phyloP scores from a whole-genome alignment of 2,329 filamentous ascomycete species.

The Simplicillium aogashimaense region DNA sequence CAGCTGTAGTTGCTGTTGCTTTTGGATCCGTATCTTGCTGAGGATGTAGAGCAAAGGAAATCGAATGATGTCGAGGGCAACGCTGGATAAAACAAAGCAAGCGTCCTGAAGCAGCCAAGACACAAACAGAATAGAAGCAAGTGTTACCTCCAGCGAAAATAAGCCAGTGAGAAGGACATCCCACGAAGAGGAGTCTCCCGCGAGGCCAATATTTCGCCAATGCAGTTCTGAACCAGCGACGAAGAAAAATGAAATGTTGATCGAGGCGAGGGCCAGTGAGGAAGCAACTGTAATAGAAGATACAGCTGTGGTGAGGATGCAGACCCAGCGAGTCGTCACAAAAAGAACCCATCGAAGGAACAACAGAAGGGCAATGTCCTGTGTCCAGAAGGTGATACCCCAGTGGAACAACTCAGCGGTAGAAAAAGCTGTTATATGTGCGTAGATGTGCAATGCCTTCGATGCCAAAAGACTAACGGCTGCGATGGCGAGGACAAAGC shows the following conservation, averaged over 20 bases:
- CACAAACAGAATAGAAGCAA: constrained; percentile 8
- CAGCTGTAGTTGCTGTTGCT: too few relatives aligned
- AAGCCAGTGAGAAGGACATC: constrained; percentile 19
- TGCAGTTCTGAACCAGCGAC: constrained; percentile 22
- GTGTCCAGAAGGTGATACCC: constrained; percentile 6
- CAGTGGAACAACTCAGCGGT: constrained; percentile 4
- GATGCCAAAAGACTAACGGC: constrained; percentile 6
- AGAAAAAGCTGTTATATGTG: constrained; percentile 6
- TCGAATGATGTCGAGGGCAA: constrained; percentile 15
- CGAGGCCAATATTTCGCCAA: constrained; percentile 21
- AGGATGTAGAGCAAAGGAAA: constrained; percentile 11
- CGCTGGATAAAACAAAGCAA: constrained; percentile 8
- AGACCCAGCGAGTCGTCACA: constrained; percentile 1
- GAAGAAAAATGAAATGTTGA: constrained; percentile 15
- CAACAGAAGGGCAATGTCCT: constrained; percentile 5
- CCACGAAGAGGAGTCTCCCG: constrained; percentile 18
- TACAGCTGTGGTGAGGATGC: constrained; percentile 1
- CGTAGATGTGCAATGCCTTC: constrained; percentile 8
- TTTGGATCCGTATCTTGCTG: background rate
- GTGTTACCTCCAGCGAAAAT: constrained; percentile 13
- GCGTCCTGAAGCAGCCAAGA: constrained; percentile 16
- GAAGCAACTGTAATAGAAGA: constrained; percentile 1
- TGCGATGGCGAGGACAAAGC: constrained; percentile 6
- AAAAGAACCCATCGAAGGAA: constrained; percentile 5
- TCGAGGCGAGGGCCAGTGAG: constrained; percentile 11